Evolutionary conservation across 1,139 yeast genomes (phyloP).

Genomic region (Lodderomyces pseudojiufengensis): DNA sequence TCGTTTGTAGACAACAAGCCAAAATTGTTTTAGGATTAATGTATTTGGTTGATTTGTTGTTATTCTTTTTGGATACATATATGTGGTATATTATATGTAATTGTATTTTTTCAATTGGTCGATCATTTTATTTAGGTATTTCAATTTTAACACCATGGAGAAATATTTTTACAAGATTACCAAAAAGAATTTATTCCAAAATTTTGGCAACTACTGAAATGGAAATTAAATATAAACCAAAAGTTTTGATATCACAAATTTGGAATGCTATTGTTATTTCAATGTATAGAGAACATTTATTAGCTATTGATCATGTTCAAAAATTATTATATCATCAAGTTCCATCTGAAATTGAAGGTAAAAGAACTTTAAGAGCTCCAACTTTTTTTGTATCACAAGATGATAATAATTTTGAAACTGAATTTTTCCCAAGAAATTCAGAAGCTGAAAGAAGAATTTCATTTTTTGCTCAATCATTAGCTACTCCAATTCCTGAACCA

Average conservation of each 20-base stretch:
- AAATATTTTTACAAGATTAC: conserved; percentile 94
- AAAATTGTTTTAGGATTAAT: conserved; percentile 86
- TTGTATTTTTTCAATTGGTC: conserved; percentile 93
- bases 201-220: conserved; percentile 96
- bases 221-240: conserved; percentile 98
- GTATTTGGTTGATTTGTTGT: conserved; percentile 85
- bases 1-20: conserved; percentile 79
- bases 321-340: conserved; percentile 96
- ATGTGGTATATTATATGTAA: conserved; percentile 97
- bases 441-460: conserved; percentile 99
- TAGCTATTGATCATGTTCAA: conserved; percentile 98
- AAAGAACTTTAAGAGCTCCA: conserved; percentile 97
- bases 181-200: conserved; percentile 97
- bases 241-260: conserved; percentile 94
- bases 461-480: conserved; percentile 96
- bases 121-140: conserved; percentile 97
- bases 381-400: conserved; percentile 98
- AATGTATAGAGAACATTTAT: conserved; percentile 96
- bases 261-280: conserved; percentile 99
- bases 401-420: conserved; percentile 90
- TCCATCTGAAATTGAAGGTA: conserved; percentile 95
- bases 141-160: conserved; percentile 99
- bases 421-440: conserved; percentile 92
- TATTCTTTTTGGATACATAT: conserved; percentile 97
- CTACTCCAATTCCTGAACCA: conserved; percentile 98